Percentiles rank a stretch among this genome's conserved stretches.
Conservation (phyloP, 1,284 basidiomycete genomes). For the Fomitopsis pinicola region DNA sequence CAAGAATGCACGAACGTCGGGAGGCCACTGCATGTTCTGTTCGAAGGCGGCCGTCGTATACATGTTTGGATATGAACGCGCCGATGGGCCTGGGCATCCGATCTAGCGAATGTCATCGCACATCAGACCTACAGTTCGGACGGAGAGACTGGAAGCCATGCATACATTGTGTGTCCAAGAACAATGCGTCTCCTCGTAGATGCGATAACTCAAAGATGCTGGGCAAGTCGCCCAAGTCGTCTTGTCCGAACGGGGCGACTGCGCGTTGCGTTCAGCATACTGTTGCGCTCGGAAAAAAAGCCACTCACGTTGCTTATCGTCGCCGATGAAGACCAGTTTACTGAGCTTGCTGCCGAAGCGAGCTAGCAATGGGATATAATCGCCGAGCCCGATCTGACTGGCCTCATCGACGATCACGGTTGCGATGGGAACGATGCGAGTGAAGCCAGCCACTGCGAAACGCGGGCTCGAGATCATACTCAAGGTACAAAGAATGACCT, state of each 20-base stretch:
- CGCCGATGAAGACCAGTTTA: constrained; percentile 42
- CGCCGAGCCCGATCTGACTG: constrained; percentile 41
- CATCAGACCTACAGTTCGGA: too few relatives aligned
- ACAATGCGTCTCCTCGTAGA: constrained; percentile 29
- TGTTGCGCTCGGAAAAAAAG: not conserved
- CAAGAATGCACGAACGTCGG: constrained; percentile 28
- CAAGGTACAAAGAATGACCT: constrained; percentile 65
- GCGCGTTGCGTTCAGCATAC: not conserved
- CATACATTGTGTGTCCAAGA: constrained; percentile 44
- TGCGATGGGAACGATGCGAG: constrained; percentile 34
- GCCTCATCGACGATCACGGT: constrained; percentile 45
- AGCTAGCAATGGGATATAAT: constrained; percentile 33
- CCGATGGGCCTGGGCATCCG: constrained; percentile 47
- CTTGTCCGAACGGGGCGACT: constrained; percentile 48
- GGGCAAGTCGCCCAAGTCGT: constrained; percentile 32
- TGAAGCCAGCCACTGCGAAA: constrained; percentile 8
- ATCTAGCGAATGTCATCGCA: constrained; percentile 25
- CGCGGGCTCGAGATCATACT: constrained; percentile 55
- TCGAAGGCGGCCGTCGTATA: constrained; percentile 36
- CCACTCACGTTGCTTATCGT: constrained; percentile 41
- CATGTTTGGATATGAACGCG: constrained; percentile 39
- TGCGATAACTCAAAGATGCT: constrained; percentile 46
- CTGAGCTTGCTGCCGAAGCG: constrained; percentile 24
- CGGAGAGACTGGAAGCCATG: not conserved
- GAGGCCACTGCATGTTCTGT: constrained; percentile 30